phyloP scores from a whole-genome alignment of 208 protist genomes.

The Crithidia brevicula region DNA sequence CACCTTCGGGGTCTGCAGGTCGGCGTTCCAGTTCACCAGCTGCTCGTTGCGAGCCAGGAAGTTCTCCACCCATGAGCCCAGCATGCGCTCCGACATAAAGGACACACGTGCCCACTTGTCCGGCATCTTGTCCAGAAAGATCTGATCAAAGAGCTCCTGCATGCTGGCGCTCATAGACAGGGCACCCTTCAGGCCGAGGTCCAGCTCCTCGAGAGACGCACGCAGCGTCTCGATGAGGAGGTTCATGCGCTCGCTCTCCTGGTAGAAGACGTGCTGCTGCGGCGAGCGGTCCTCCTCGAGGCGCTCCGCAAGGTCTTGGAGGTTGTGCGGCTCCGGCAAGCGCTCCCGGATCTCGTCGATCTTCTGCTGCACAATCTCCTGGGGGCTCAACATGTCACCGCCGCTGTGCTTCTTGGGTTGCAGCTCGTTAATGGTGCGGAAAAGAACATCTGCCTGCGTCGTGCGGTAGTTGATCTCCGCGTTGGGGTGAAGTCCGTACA shows the following conservation, averaged over 20 bases:
- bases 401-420: conserved; percentile 93
- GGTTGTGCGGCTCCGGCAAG: conserved; percentile 92
- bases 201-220: conserved; percentile 96
- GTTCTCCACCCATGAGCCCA: conserved; percentile 97
- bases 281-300: conserved; percentile 97
- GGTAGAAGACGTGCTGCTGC: conserved; percentile 98
- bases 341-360: conserved; percentile 93
- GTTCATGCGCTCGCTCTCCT: conserved; percentile 99
- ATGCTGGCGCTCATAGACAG: conserved; percentile 94
- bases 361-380: conserved; percentile 93
- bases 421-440: conserved; percentile 97
- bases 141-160: conserved; percentile 93
- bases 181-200: conserved; percentile 95
- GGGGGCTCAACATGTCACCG: conserved; percentile 85
- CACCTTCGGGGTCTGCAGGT: conserved; percentile 94
- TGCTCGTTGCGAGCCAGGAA: conserved; percentile 95
- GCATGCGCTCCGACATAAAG: conserved; percentile 95
- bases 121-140: conserved; percentile 95
- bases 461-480: conserved; percentile 99
- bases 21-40: conserved; percentile 93
- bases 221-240: conserved; percentile 92
- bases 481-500: conserved; percentile 99
- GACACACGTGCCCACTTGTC: conserved; percentile 95
- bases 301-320: conserved; percentile 92
- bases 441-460: conserved; percentile 95